Conservation (phyloP, 495 filamentous ascomycete genomes). For the Parathielavia hyrcaniae region DNA sequence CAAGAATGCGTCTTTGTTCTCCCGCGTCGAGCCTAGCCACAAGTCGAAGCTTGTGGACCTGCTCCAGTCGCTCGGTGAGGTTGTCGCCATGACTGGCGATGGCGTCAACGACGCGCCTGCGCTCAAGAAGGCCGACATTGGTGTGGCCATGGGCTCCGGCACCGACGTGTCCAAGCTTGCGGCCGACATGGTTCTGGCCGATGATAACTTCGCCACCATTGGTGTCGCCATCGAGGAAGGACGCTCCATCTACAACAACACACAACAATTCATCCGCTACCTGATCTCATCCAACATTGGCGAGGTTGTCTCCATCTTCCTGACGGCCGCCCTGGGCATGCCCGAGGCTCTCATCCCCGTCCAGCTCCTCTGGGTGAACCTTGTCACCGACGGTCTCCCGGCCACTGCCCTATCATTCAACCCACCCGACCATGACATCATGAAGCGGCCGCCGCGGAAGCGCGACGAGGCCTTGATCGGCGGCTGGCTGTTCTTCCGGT, state of each 20-base stretch:
- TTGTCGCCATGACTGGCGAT: slow-evolving; percentile 99
- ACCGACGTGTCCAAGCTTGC: slow-evolving; percentile 97
- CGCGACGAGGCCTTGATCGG: slow-evolving; percentile 87
- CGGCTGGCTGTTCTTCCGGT: slow-evolving; percentile 96
- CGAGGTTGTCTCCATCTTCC: slow-evolving; percentile 98
- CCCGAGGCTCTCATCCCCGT: slow-evolving; percentile 96
- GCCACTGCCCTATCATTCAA: slow-evolving; percentile 98
- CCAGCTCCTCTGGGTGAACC: slow-evolving; percentile 97
- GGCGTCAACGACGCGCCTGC: slow-evolving; percentile 99
- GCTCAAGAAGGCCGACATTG: slow-evolving; percentile 97
- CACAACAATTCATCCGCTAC: slow-evolving; percentile 98
- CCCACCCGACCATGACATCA: slow-evolving; percentile 93
- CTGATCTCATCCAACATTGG: slow-evolving; percentile 99
- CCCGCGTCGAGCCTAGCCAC: slow-evolving; percentile 91
- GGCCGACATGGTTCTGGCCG: slow-evolving; percentile 96
- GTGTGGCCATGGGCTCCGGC: slow-evolving; percentile 97
- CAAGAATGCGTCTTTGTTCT: slow-evolving; percentile 84
- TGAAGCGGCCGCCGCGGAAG: slow-evolving; percentile 83
- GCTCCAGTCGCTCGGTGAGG: slow-evolving; percentile 84
- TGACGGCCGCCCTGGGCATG: slow-evolving; percentile 95
- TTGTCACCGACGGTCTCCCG: slow-evolving; percentile 95
- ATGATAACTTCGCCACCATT: slow-evolving; percentile 99
- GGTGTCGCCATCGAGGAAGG: slow-evolving; percentile 94
- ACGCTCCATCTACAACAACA: slow-evolving; percentile 98
- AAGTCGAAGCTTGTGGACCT: slow-evolving; percentile 96